Conservation (phyloP, 2,329 filamentous ascomycete species). For the Xylariaceae sp. region DNA sequence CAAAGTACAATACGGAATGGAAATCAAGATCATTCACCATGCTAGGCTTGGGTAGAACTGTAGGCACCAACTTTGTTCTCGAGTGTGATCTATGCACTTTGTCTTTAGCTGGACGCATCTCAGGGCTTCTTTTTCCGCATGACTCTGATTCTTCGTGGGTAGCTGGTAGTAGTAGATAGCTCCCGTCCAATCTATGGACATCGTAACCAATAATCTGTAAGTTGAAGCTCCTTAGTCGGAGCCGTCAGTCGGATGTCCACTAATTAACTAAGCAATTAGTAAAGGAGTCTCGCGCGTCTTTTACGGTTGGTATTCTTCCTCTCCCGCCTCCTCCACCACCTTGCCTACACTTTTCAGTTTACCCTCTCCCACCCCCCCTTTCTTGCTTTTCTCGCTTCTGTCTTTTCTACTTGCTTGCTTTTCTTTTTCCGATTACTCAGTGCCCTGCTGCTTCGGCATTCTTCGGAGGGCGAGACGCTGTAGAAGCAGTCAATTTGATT, state of each 20-base stretch:
- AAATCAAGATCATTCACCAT: no score
- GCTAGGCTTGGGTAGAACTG: no score
- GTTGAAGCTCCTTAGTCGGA: slow-evolving; percentile 16
- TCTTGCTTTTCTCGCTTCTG: background rate
- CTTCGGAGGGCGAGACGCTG: background rate
- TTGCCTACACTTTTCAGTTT: background rate
- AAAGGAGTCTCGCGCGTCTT: background rate
- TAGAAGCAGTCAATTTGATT: no score
- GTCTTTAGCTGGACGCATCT: background rate
- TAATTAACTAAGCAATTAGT: background rate
- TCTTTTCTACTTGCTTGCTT: background rate
- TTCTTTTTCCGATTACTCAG: background rate
- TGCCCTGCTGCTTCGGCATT: background rate
- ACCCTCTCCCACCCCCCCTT: background rate
- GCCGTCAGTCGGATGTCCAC: slow-evolving; percentile 3
- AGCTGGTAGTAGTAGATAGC: background rate
- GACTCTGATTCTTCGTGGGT: no score
- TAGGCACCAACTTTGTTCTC: no score
- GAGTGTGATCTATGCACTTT: background rate
- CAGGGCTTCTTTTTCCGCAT: background rate
- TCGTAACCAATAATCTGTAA: slow-evolving; percentile 8
- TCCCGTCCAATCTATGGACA: background rate
- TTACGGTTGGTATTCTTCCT: background rate
- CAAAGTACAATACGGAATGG: no score
- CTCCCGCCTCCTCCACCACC: background rate